Evolutionary conservation across 768 basidiomycete genomes (phyloP), one percentile per base, ranked within the genome.

Genomic region (Candolleomyces efflorescens): DNA sequence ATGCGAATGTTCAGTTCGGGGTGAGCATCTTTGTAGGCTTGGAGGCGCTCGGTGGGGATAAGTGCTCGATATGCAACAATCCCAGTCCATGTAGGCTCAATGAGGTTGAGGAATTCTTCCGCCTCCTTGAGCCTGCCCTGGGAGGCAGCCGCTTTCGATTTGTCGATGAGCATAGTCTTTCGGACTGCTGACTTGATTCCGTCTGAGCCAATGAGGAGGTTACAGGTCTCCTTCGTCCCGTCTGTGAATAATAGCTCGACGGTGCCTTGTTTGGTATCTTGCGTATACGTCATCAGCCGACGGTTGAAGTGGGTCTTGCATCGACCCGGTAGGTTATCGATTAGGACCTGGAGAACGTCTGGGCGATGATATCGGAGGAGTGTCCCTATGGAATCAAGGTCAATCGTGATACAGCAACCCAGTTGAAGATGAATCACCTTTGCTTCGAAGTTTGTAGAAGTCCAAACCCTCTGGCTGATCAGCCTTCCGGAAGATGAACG

Each of bases 291-390:
- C 17, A 65, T 62, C 1, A 85, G 71, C 10, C 78, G 77, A 53
- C 77, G 77, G 15, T 69, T 70, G 3, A 75, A 75, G 55, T 77
- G 68, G 1, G 71, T 69, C 36, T 67, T 68, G 59, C 69, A 74
- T 9, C 63, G 65, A 0, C 71, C 56, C 0, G 76, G 68, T 22
- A 85, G 65, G 59, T 77, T 69, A 4, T 74, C 68, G 12, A 84
- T 66, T n/a, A 85, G 65, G 15, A 78, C 73, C 24, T 72, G 62
- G 27, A 79, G 78, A 26, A 84, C 78, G 55, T 84, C 81, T 2
- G 80, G 74, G 27, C 84, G 75, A 60, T 83, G 82, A 57, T 80
- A 71, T 60, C 47, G 66, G 26, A 62, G 60, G 58, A 59, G 67
- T 52, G 48, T 64, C 51, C 56, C 73, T 72, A 56, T 4, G 22